A percentile compares a stretch with the other conserved stretches of the same genome.
These are phyloP conservation scores for Hibiscus tridactylites DNA, from an alignment of 345 rosid species.

Conservation along the genomic window DNA sequence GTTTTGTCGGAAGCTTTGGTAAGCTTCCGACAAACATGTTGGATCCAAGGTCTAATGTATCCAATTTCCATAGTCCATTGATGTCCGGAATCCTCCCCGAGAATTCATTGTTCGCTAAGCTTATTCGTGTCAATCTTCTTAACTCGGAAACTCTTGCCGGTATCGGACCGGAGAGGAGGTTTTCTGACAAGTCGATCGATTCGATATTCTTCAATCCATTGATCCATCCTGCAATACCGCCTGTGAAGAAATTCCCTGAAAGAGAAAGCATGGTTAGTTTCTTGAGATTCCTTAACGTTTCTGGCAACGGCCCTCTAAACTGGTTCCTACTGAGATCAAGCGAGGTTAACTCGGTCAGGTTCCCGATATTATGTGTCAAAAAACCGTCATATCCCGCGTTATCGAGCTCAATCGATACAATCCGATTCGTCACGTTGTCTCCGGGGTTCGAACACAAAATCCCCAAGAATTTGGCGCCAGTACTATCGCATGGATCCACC, in stretches of 20 bases:
- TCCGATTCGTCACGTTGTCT: conserved; percentile 32
- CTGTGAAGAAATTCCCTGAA: conserved; percentile 40
- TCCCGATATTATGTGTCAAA: conserved; percentile 33
- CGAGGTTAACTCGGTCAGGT: conserved; percentile 44
- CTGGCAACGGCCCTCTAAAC: conserved; percentile 54
- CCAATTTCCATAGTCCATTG: conserved; percentile 47
- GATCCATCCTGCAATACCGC: conserved; percentile 29
- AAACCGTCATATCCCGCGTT: conserved; percentile 48
- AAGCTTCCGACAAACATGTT: conserved; percentile 39
- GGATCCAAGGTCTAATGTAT: conserved; percentile 34
- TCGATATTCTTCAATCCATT: conserved; percentile 28
- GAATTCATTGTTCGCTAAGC: conserved; percentile 33
- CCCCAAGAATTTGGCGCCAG: conserved; percentile 36
- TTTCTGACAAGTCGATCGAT: conserved; percentile 34
- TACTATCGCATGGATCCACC: conserved; percentile 43
- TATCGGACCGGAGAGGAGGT: conserved; percentile 38
- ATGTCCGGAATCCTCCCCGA: conserved; percentile 46
- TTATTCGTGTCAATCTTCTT: conserved; percentile 30
- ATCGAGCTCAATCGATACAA: conserved; percentile 42
- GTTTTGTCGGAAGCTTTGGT: conserved; percentile 41
- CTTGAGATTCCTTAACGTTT: conserved; percentile 30
- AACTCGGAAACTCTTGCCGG: conserved; percentile 34
- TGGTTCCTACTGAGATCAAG: conserved; percentile 36
- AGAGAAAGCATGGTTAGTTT: conserved; percentile 35
- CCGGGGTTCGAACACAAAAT: conserved; percentile 39